Evolutionary conservation across 352 stramenopile genomes (phyloP).

Genomic region (Phytophthora fragariae): DNA sequence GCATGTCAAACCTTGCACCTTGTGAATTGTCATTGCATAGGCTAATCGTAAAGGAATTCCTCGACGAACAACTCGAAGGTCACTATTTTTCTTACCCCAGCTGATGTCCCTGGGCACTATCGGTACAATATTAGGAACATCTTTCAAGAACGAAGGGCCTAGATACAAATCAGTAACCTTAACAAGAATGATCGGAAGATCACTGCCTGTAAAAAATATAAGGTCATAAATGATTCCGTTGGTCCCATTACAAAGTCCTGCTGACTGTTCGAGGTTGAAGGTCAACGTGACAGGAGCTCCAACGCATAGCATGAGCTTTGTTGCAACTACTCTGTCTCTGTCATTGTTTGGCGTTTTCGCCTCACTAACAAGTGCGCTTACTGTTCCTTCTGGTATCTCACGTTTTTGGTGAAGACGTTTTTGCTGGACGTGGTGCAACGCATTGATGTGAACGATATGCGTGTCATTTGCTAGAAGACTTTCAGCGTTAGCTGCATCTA

Average conservation of each 20-base stretch:
- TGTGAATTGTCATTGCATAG: constrained; percentile 16
- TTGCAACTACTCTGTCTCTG: not conserved
- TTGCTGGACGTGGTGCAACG: not conserved
- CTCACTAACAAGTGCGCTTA: not conserved
- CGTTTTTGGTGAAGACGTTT: not conserved
- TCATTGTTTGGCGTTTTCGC: not conserved
- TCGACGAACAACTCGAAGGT: not conserved
- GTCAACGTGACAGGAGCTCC: not conserved
- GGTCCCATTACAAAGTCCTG: not conserved
- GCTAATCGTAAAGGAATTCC: constrained; percentile 13
- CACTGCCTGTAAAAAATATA: not conserved
- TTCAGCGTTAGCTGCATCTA: not conserved
- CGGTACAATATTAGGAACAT: not conserved
- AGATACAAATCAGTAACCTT: not conserved
- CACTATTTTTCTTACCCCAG: not conserved
- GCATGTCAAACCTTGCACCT: constrained; percentile 10
- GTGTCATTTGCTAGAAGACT: not conserved
- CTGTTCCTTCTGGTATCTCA: not conserved
- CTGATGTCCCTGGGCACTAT: constrained; percentile 1
- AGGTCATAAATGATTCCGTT: not conserved
- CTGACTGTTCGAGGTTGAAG: not conserved
- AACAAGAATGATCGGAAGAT: not conserved
- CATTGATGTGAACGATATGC: not conserved
- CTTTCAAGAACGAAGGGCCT: not conserved
- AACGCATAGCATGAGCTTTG: not conserved